These are phyloP conservation scores for Trichosporon coremiiforme DNA, from an alignment of 1,284 basidiomycete species.

Conservation along the genomic window DNA sequence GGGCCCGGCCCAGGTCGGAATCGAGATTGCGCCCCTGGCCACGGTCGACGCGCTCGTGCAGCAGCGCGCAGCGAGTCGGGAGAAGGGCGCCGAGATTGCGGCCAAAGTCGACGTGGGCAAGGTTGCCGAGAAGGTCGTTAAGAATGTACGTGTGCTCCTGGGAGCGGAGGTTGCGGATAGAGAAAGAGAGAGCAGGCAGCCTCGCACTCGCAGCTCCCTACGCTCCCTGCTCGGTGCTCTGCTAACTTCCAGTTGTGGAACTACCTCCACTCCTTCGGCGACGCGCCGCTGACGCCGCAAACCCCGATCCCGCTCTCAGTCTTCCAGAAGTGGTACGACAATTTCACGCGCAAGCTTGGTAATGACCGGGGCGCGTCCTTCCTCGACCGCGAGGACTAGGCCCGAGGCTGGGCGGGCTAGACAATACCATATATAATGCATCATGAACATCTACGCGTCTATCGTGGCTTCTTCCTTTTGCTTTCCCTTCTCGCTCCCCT, in stretches of 20 bases:
- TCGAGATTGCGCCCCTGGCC: slow-evolving; percentile 63
- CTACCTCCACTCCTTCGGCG: slow-evolving; percentile 74
- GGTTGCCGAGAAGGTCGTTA: slow-evolving; percentile 56
- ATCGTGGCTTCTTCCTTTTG: neutral
- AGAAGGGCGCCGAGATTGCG: slow-evolving; percentile 40
- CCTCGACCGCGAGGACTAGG: slow-evolving; percentile 67
- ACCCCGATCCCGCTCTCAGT: slow-evolving; percentile 72
- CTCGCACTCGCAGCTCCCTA: neutral
- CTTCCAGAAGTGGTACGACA: slow-evolving; percentile 80
- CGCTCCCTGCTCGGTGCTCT: slow-evolving; percentile 29
- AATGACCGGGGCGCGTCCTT: slow-evolving; percentile 69
- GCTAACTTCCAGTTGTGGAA: slow-evolving; percentile 68
- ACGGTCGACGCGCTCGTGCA: slow-evolving; percentile 48
- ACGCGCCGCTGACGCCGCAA: slow-evolving; percentile 62
- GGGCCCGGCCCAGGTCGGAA: slow-evolving; percentile 58
- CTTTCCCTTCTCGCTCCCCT: too few species aligned
- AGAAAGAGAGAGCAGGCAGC: too few species aligned
- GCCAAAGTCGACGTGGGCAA: slow-evolving; percentile 46
- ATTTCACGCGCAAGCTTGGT: slow-evolving; percentile 70
- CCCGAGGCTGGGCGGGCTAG: neutral
- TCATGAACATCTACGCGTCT: slow-evolving; percentile 13
- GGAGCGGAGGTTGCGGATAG: too few species aligned
- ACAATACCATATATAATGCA: slow-evolving; percentile 14
- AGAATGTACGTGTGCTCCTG: slow-evolving; percentile 43
- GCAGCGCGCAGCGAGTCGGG: slow-evolving; percentile 60